Base-by-base conservation (phyloP, 1,284 basidiomycete genomes). In the Irpex sp. region DNA sequence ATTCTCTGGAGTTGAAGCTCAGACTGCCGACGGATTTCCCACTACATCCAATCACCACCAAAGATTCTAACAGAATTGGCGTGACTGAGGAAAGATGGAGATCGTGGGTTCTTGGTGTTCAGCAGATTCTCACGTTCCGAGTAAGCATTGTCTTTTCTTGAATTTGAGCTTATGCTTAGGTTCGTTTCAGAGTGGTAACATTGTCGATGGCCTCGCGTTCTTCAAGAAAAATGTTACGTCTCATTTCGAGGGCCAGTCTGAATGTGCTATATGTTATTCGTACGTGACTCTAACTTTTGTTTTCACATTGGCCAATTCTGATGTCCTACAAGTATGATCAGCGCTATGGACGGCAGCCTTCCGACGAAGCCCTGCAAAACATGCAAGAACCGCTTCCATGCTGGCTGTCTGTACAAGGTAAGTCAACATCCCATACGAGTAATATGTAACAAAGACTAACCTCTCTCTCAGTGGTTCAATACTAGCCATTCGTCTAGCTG, bases 381-480 rank as follows among this genome's bases (percentile, higher is more conserved):
- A 1, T 98, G 96, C 79, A 95, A 93, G 77, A 98, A 98, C 77
- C 83, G 89, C 56, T 99, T 98, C 85, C 97, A 99, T 74, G 89
- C 94, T 0, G 88, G 85, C 36, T 98, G 96, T 77, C 76, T 97
- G 65, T 97, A 90, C 81, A 97, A 96, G 83, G 91, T 87, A 54
- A 57, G 80, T 68, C 4, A 31, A 26, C 64, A 15, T 43, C 35
- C 21, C 37, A 33, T 58, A 19, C 5, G 53, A 43, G 35, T 56
- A 5, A n/a, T 47, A 15, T 11, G 2, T 58, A 17, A 47, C 55
- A 19, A 37, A 43, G 11, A 9, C 39, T 33, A 49, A 11, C 26
- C 7, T 53, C 33, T 17, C 19, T n/a, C 65, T 0, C 65, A 94
- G 87, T 97, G 95, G 95, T 96, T 97, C 78, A 92, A 90, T 71